Conservation (phyloP, 73 alveolate genomes). For the Symbiodinium natans region DNA sequence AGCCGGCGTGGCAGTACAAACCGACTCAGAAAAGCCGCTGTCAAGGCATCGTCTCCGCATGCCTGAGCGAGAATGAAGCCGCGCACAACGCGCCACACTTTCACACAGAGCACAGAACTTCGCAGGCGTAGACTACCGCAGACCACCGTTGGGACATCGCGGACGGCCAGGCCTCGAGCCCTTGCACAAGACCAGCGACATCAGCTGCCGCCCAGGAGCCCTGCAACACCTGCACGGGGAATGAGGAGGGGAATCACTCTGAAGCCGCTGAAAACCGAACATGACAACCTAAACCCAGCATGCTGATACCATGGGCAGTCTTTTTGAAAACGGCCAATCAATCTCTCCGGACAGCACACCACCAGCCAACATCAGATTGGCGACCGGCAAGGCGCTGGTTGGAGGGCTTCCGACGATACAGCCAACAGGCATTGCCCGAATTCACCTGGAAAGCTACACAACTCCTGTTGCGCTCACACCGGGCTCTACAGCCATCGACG, state of each 20-base stretch:
- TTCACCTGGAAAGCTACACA: conserved; percentile 71
- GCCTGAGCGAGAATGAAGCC: conserved; percentile 32
- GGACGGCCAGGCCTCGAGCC: conserved; percentile 27
- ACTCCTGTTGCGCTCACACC: conserved; percentile 72
- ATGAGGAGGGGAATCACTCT: too few relatives aligned
- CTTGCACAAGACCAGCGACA: neutral
- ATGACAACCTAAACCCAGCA: too few relatives aligned
- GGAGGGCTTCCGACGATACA: conserved; percentile 43
- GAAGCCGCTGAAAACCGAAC: too few relatives aligned
- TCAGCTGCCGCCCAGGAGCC: conserved; percentile 46
- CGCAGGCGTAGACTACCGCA: too few relatives aligned
- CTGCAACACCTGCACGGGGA: conserved; percentile 49
- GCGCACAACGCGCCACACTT: too few relatives aligned
- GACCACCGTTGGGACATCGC: too few relatives aligned
- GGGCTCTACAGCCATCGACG: conserved; percentile 44
- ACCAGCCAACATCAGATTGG: conserved; percentile 54
- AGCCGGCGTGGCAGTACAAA: conserved; percentile 24
- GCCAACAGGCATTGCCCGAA: conserved; percentile 75
- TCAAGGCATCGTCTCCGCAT: conserved; percentile 30
- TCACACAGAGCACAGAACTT: neutral
- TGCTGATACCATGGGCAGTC: too few relatives aligned
- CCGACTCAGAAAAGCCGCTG: conserved; percentile 63
- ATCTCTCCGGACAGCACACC: conserved; percentile 82
- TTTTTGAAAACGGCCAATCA: neutral
- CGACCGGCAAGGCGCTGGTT: neutral